Conservation (phyloP, 1,284 basidiomycete genomes). For the Ceratobasidium sp. region DNA sequence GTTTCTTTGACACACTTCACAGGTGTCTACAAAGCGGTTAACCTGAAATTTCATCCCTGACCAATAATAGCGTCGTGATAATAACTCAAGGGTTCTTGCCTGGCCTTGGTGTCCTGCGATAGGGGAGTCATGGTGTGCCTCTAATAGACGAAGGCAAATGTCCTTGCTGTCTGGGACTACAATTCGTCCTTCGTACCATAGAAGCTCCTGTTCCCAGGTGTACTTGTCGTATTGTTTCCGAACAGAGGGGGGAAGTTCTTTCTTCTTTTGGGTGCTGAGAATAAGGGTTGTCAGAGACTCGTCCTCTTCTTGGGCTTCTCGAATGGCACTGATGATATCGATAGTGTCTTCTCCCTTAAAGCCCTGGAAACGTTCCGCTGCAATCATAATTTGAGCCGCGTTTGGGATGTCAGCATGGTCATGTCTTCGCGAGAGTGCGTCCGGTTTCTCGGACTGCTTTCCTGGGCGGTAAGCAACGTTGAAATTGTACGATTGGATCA, state of each 20-base stretch:
- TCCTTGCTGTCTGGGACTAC: neutral
- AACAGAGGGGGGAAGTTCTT: neutral
- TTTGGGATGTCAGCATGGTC: no score
- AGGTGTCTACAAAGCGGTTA: neutral
- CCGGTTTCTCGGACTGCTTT: no score
- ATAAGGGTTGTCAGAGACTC: no score
- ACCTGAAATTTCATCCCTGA: neutral
- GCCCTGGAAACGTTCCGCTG: no score
- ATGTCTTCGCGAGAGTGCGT: no score
- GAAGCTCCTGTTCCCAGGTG: neutral
- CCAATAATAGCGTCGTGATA: neutral
- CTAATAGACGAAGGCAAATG: neutral
- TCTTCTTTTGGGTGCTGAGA: neutral
- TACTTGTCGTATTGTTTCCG: neutral
- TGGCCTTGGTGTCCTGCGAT: neutral
- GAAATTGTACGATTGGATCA: neutral
- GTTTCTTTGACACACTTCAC: neutral
- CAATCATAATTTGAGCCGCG: no score
- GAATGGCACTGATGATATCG: no score
- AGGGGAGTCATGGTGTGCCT: neutral
- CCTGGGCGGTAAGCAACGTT: neutral
- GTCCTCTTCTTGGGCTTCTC: no score
- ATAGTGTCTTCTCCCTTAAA: no score
- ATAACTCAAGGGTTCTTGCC: neutral
- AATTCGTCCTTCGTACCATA: neutral